These are phyloP conservation scores for Cystobasidium sp. DNA, from an alignment of 1,284 basidiomycete genomes.

Conservation along the genomic window DNA sequence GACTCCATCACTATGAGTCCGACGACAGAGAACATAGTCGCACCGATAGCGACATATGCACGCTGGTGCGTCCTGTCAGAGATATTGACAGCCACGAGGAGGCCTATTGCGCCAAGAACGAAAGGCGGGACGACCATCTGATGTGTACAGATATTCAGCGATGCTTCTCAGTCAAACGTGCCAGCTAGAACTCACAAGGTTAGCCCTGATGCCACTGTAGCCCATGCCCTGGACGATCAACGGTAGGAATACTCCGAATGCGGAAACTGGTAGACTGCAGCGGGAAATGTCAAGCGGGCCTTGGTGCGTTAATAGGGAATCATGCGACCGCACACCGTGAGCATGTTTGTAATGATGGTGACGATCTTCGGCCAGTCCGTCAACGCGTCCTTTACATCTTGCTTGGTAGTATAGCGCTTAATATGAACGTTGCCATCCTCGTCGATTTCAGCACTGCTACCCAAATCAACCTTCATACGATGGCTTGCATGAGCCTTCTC, in stretches of 20 bases:
- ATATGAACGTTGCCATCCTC: constrained; percentile 31
- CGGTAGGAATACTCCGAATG: constrained; percentile 44
- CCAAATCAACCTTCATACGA: not conserved
- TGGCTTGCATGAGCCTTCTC: not conserved
- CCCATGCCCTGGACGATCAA: constrained; percentile 44
- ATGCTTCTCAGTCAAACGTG: not conserved
- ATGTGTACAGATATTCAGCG: not conserved
- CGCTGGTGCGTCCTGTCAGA: constrained; percentile 42
- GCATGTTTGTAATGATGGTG: constrained; percentile 43
- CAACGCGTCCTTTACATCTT: constrained; percentile 44
- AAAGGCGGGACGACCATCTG: constrained; percentile 34
- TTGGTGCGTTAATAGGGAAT: not conserved
- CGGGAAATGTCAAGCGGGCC: no score
- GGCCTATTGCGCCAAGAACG: constrained; percentile 33
- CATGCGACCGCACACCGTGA: constrained; percentile 26
- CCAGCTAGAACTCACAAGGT: constrained; percentile 21
- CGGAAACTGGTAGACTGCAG: no score
- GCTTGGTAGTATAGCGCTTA: constrained; percentile 19
- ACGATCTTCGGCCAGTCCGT: constrained; percentile 46
- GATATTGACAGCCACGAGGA: constrained; percentile 18
- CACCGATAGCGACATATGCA: constrained; percentile 15
- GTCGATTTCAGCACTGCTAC: not conserved
- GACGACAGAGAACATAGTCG: constrained; percentile 35
- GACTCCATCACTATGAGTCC: constrained; percentile 42
- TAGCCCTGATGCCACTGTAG: constrained; percentile 28